These are phyloP conservation scores for Chenopodium suecicum DNA, from an alignment of 148 eudicot genomes.

Conservation along the genomic window DNA sequence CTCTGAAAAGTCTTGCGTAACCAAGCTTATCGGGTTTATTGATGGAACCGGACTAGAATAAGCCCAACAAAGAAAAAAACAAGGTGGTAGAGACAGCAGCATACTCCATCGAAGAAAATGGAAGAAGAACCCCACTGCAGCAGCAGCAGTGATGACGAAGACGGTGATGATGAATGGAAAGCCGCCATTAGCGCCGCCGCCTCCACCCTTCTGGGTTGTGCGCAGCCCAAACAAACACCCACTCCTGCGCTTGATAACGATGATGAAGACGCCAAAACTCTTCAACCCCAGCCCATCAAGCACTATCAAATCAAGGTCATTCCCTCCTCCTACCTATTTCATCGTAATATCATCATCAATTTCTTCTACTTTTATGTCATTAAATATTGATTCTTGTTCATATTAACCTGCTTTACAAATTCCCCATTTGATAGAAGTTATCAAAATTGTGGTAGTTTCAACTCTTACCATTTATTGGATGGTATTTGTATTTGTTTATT, in stretches of 20 bases:
- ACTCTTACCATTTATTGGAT: not conserved
- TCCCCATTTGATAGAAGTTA: not conserved
- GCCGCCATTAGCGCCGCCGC: slow-evolving; percentile 71
- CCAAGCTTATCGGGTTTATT: too few relatives aligned
- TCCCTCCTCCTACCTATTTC: not conserved
- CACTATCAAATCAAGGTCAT: slow-evolving; percentile 79
- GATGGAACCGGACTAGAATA: too few relatives aligned
- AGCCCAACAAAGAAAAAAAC: not conserved
- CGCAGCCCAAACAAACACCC: slow-evolving; percentile 18
- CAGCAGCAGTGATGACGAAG: slow-evolving; percentile 78
- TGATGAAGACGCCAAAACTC: slow-evolving; percentile 19
- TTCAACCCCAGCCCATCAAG: slow-evolving; percentile 43
- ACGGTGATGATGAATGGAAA: slow-evolving; percentile 82
- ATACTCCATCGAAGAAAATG: not conserved
- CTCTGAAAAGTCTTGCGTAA: too few relatives aligned
- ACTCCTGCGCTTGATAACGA: slow-evolving; percentile 18
- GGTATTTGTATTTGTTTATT: too few relatives aligned
- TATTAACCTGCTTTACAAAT: not conserved
- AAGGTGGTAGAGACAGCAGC: not conserved
- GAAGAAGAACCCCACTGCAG: not conserved
- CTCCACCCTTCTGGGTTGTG: slow-evolving; percentile 11
- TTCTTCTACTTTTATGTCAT: not conserved
- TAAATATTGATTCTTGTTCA: not conserved
- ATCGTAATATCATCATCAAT: not conserved
- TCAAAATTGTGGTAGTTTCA: not conserved